Conservation (phyloP, 139 green algal species). For the Spirogloea muscicola region DNA sequence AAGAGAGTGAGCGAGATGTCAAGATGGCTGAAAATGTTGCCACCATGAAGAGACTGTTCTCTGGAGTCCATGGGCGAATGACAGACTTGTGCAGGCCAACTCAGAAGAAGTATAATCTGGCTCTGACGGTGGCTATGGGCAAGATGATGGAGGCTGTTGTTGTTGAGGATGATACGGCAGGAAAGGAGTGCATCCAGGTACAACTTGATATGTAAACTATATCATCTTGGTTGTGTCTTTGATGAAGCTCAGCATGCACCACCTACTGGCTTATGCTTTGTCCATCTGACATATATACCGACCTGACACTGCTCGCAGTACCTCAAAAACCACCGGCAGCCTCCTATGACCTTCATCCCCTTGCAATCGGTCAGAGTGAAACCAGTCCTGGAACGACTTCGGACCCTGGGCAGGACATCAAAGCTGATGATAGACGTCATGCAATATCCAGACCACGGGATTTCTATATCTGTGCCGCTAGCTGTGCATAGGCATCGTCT, state of each 20-base stretch:
- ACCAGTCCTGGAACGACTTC: conserved; percentile 73
- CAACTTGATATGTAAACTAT: too few species aligned
- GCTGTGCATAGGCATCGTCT: too few species aligned
- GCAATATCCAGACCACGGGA: conserved; percentile 42
- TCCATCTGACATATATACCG: too few species aligned
- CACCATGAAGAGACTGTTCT: conserved; percentile 66
- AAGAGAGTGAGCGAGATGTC: conserved; percentile 64
- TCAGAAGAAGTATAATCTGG: conserved; percentile 77
- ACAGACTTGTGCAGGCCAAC: conserved; percentile 71
- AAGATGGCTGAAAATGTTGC: conserved; percentile 60
- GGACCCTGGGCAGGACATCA: conserved; percentile 67
- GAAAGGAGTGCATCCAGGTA: conserved; percentile 69
- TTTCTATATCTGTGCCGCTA: too few species aligned
- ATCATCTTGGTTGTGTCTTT: too few species aligned
- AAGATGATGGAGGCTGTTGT: conserved; percentile 85
- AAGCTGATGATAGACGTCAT: conserved; percentile 82
- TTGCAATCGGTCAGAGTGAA: conserved; percentile 60
- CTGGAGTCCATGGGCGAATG: conserved; percentile 78
- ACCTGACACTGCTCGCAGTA: conserved; percentile 45
- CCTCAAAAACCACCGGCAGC: conserved; percentile 64
- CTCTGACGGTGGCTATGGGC: conserved; percentile 78
- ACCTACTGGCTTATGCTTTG: too few species aligned
- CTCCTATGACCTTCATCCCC: conserved; percentile 85
- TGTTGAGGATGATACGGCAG: conserved; percentile 70
- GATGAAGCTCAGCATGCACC: too few species aligned